These are phyloP conservation scores for Eleusine indica DNA, from an alignment of 176 grass and related monocot genomes.

Conservation along the genomic window DNA sequence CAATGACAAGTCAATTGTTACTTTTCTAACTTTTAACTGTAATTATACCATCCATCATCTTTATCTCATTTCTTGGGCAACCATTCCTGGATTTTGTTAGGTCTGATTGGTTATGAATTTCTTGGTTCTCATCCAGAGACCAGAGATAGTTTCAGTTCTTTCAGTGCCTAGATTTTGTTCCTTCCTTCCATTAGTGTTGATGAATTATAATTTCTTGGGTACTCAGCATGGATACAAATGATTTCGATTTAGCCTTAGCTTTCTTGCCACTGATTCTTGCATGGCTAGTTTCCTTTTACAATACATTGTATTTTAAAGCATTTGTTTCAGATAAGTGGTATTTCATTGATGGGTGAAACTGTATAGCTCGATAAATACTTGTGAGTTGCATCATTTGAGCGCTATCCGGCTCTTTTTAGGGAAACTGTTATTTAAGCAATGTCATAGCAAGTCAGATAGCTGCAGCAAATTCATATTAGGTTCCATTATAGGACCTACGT, in stretches of 20 bases:
- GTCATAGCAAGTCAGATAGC: conserved; percentile 9
- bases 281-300: no score
- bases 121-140: neutral
- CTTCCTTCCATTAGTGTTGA: neutral
- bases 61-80: neutral
- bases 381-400: neutral
- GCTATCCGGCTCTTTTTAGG: neutral
- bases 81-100: neutral
- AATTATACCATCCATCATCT: neutral
- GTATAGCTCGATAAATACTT: neutral
- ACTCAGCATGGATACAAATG: neutral
- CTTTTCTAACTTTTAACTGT: neutral
- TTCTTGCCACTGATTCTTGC: no score
- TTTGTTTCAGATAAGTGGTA: no score
- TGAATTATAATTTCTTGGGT: neutral
- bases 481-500: neutral
- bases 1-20: neutral
- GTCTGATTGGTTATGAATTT: neutral
- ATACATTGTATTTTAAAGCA: no score
- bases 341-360: neutral
- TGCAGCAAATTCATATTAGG: neutral
- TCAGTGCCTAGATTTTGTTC: neutral
- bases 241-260: neutral
- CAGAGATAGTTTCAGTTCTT: neutral
- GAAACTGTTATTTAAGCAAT: neutral